A percentile compares a stretch with the other conserved stretches of the same genome.
These are phyloP conservation scores for Fraxinus cuspidata DNA, from an alignment of 257 asterid species.

Conservation along the genomic window DNA sequence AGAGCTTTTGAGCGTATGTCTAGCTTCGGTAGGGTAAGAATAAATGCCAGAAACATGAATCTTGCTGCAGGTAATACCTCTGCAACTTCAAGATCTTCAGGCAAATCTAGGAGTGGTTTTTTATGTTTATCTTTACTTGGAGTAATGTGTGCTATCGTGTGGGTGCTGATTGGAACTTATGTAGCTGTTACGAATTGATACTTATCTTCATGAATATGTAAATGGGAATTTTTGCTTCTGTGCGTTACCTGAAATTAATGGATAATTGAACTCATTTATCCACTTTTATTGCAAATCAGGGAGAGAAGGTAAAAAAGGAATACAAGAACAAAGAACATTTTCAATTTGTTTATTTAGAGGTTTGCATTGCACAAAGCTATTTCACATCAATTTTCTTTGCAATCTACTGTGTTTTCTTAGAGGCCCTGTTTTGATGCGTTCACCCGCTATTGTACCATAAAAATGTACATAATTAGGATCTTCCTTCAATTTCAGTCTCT, in stretches of 20 bases:
- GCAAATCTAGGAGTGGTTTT: constrained; percentile 51
- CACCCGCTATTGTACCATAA: no score
- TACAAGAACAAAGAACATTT: no score
- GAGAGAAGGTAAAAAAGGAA: not conserved
- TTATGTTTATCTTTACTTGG: constrained; percentile 67
- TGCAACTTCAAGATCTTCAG: constrained; percentile 51
- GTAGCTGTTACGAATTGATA: constrained; percentile 25
- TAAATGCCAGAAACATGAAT: constrained; percentile 48
- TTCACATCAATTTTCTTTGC: not conserved
- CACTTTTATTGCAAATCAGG: not conserved
- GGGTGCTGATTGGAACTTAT: constrained; percentile 59
- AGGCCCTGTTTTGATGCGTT: not conserved
- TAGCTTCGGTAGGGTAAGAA: constrained; percentile 80
- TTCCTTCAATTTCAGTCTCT: not conserved
- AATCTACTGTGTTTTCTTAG: not conserved
- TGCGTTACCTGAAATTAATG: constrained; percentile 26
- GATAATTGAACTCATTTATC: constrained; percentile 25
- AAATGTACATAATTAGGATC: not conserved
- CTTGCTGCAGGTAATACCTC: constrained; percentile 55
- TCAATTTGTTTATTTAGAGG: not conserved
- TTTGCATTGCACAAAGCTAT: not conserved
- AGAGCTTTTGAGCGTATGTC: constrained; percentile 84
- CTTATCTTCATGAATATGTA: constrained; percentile 31
- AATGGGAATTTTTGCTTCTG: constrained; percentile 31
- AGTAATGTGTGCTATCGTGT: constrained; percentile 70